These are phyloP conservation scores for Lactarius trivialis DNA, from an alignment of 768 basidiomycete genomes.

Conservation along the genomic window DNA sequence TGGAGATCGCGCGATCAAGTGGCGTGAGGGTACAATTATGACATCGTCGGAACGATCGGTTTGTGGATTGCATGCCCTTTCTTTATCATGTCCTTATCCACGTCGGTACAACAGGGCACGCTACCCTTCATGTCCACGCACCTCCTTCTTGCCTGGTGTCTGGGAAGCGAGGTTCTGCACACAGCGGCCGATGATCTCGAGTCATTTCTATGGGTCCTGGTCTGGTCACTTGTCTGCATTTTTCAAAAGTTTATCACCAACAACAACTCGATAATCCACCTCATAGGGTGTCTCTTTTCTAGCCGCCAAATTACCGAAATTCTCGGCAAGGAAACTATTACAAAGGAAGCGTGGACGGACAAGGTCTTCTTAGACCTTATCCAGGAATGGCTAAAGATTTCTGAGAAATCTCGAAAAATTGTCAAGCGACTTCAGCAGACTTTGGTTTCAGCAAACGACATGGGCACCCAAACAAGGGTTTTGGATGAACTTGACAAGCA, in stretches of 20 bases:
- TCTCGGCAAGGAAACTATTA: not conserved
- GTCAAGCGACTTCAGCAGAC: no score
- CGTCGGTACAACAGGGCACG: not conserved
- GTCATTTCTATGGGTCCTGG: not conserved
- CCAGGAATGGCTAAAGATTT: not conserved
- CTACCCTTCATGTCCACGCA: not conserved
- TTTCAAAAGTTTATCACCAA: not conserved
- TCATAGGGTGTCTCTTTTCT: not conserved
- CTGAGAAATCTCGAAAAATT: no score
- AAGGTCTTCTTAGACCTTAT: not conserved
- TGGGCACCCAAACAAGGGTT: no score
- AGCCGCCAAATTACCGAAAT: not conserved
- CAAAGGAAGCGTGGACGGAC: not conserved
- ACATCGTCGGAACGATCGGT: not conserved
- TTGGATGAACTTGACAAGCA: not conserved
- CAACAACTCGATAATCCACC: not conserved
- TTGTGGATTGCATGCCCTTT: not conserved
- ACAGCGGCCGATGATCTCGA: not conserved
- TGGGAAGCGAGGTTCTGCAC: not conserved
- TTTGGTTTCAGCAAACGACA: not conserved
- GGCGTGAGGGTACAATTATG: not conserved
- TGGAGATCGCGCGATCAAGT: not conserved
- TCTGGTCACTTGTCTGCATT: not conserved
- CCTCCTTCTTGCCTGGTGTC: not conserved
- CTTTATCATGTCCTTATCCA: no score